Percentiles rank a stretch among this genome's conserved stretches.
Evolutionary conservation across 257 asterid species (phyloP).

Genomic region (Fraxinus excelsior): DNA sequence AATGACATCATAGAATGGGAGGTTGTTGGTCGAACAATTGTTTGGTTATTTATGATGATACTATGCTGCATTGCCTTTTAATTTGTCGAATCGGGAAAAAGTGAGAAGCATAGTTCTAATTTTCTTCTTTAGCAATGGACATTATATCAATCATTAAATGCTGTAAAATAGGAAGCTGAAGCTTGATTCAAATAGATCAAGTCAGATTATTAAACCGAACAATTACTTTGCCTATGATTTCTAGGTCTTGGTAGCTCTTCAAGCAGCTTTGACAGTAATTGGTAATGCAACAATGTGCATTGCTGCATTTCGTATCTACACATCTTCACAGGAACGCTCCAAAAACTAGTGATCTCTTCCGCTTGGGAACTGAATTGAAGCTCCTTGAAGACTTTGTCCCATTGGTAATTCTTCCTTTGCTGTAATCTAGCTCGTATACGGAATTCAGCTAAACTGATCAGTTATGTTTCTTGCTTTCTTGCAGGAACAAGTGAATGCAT

Average conservation of each 20-base stretch:
- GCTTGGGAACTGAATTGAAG: not conserved
- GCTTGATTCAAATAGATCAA: not conserved
- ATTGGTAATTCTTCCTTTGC: conserved; percentile 27
- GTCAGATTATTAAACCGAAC: not conserved
- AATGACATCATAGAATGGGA: not conserved
- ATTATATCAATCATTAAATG: not conserved
- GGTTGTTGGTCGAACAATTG: not conserved
- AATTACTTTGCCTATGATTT: conserved; percentile 13
- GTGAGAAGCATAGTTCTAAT: not conserved
- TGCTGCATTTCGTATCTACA: conserved; percentile 89
- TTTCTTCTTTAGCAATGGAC: not conserved
- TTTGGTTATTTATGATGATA: not conserved
- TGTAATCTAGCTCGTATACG: not conserved
- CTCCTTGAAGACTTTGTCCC: not conserved
- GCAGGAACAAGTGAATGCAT: not conserved
- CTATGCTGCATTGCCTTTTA: not conserved
- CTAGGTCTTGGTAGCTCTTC: conserved; percentile 86
- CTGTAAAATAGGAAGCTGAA: not conserved
- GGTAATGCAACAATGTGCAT: conserved; percentile 89
- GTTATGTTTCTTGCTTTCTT: not conserved
- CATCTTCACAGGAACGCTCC: conserved; percentile 58
- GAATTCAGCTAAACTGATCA: conserved; percentile 5
- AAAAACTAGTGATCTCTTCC: conserved; percentile 35
- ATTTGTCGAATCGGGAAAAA: not conserved
- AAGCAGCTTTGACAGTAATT: conserved; percentile 89